These are phyloP conservation scores for Neurospora terricola DNA, from an alignment of 495 filamentous ascomycete genomes.

Conservation along the genomic window DNA sequence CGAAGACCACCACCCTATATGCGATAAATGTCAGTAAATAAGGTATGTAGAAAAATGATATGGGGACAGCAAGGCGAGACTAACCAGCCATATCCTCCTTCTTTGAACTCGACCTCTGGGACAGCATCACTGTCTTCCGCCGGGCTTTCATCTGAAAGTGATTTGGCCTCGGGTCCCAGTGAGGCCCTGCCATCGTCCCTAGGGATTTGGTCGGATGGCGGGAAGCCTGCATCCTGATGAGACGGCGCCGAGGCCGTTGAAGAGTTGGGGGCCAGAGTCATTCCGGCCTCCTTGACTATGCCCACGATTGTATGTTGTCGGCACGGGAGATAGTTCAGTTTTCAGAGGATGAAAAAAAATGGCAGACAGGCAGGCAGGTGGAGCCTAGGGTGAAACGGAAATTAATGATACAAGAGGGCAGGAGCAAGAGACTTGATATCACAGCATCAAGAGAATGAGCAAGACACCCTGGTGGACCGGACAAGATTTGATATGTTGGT, in stretches of 20 bases:
- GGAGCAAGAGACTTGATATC: neutral
- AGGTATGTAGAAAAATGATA: neutral
- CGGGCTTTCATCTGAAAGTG: slow-evolving; percentile 7
- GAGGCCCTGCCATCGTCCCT: neutral
- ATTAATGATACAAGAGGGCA: neutral
- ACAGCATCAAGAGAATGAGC: neutral
- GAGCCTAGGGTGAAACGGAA: neutral
- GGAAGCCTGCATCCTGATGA: neutral
- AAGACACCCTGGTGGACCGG: neutral
- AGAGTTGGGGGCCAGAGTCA: neutral
- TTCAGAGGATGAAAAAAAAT: neutral
- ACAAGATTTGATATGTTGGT: neutral
- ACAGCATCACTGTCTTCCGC: slow-evolving; percentile 13
- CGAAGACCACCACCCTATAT: slow-evolving; percentile 40
- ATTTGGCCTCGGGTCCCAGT: neutral
- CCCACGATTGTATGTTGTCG: neutral
- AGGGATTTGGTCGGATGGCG: neutral
- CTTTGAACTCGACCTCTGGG: slow-evolving; percentile 25
- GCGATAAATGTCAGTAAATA: neutral
- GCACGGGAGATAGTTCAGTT: neutral
- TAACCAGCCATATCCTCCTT: slow-evolving; percentile 39
- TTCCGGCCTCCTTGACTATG: neutral
- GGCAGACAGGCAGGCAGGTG: neutral
- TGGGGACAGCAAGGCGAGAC: slow-evolving; percentile 3
- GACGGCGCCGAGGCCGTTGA: neutral